Conservation (phyloP, 768 basidiomycete species). For the Amanita subjunquillea region DNA sequence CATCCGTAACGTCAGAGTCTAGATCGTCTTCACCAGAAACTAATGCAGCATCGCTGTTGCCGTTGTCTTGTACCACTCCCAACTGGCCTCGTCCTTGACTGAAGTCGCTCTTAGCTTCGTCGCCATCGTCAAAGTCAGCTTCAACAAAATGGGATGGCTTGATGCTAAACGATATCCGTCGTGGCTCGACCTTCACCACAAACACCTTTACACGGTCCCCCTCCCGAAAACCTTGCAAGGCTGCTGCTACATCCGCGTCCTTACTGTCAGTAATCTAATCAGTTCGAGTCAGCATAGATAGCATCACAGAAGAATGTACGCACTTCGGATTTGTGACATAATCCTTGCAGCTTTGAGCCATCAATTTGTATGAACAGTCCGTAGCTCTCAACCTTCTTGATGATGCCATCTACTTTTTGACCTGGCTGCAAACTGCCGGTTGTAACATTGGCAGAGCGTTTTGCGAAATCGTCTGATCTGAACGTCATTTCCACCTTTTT, state of each 20-base stretch:
- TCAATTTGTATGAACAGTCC: slow-evolving; percentile 90
- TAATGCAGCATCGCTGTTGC: slow-evolving; percentile 14
- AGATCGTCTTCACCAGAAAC: slow-evolving; percentile 9
- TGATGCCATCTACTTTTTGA: slow-evolving; percentile 68
- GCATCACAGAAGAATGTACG: slow-evolving; percentile 9
- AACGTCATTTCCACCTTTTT: slow-evolving; percentile 91
- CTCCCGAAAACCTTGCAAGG: slow-evolving; percentile 73
- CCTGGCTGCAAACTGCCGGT: slow-evolving; percentile 59
- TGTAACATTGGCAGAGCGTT: slow-evolving; percentile 24
- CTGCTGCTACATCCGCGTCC: slow-evolving; percentile 67
- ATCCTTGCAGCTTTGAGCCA: slow-evolving; percentile 74
- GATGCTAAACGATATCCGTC: slow-evolving; percentile 76
- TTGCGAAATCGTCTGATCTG: slow-evolving; percentile 49
- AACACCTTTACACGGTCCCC: slow-evolving; percentile 81
- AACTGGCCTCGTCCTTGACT: slow-evolving; percentile 5
- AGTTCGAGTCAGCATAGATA: not conserved
- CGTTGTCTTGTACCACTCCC: slow-evolving; percentile 6
- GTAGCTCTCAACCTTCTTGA: slow-evolving; percentile 79
- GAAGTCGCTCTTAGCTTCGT: slow-evolving; percentile 8
- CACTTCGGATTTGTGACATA: slow-evolving; percentile 93
- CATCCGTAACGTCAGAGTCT: not conserved
- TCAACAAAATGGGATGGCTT: slow-evolving; percentile 82
- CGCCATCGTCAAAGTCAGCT: slow-evolving; percentile 10
- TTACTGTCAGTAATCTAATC: slow-evolving; percentile 79
- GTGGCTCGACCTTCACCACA: slow-evolving; percentile 62